phyloP scores from a whole-genome alignment of 179 eudicot genomes.

The Patellifolia procumbens region DNA sequence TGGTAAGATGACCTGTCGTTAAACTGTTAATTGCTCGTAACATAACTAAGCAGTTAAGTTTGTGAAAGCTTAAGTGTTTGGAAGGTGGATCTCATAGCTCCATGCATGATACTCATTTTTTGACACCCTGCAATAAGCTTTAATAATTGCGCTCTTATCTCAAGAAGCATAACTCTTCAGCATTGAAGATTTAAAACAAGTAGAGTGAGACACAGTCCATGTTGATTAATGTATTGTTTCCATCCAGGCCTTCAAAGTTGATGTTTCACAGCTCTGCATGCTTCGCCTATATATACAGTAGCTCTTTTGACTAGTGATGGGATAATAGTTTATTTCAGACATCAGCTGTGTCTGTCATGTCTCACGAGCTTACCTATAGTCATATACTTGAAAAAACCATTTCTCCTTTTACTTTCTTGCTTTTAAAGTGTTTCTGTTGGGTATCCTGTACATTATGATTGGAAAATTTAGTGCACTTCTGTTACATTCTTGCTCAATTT shows the following conservation, averaged over 20 bases:
- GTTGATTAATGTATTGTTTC: background rate
- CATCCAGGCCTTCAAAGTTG: no score
- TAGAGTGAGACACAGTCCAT: background rate
- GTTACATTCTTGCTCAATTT: slow-evolving; percentile 40
- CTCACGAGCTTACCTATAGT: no score
- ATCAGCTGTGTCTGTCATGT: background rate
- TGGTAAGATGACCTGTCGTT: no score
- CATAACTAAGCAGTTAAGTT: background rate
- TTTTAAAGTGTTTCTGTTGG: background rate
- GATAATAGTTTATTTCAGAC: background rate
- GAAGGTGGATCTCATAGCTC: background rate
- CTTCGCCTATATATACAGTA: background rate
- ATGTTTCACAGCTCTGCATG: background rate
- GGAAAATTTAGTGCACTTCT: slow-evolving; percentile 21
- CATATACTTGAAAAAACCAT: background rate
- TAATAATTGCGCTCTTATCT: no score
- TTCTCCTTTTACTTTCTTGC: background rate
- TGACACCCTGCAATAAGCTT: no score
- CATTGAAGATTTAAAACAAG: background rate
- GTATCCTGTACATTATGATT: background rate
- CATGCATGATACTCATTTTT: background rate
- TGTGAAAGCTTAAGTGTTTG: background rate
- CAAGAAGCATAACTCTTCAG: background rate
- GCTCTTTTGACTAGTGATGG: background rate
- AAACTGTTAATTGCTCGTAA: background rate